These are phyloP conservation scores for Halteria grandinella DNA, from an alignment of 73 alveolate species.

Conservation along the genomic window DNA sequence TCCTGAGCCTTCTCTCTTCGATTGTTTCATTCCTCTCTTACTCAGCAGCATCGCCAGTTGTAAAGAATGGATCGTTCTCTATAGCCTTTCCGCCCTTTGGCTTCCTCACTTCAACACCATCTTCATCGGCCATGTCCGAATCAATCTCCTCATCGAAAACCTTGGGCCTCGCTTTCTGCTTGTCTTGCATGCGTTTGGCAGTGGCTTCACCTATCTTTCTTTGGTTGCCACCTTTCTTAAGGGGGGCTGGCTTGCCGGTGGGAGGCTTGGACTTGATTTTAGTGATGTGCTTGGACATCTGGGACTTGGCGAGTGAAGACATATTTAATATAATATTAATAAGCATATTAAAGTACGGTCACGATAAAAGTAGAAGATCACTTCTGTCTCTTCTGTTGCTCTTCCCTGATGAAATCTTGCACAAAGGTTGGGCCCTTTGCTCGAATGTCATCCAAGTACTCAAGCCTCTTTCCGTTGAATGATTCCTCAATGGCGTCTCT, in stretches of 20 bases:
- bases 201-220: slow-evolving; percentile 36
- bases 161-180: slow-evolving; percentile 11
- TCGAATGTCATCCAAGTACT: slow-evolving; percentile 53
- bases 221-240: not conserved
- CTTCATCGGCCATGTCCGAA: slow-evolving; percentile 7
- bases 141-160: slow-evolving; percentile 48
- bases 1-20: slow-evolving; percentile 38
- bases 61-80: slow-evolving; percentile 28
- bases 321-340: not conserved
- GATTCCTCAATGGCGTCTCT: slow-evolving; percentile 57
- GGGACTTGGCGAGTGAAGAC: slow-evolving; percentile 1
- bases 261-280: not conserved
- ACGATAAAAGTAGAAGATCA: no score
- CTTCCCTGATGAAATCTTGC: slow-evolving; percentile 44
- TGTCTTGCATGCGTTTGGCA: slow-evolving; percentile 11
- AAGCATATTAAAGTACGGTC: no score
- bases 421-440: slow-evolving; percentile 57
- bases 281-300: slow-evolving; percentile 1
- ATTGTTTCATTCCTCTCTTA: slow-evolving; percentile 11
- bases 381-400: slow-evolving; percentile 44
- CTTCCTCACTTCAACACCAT: not conserved
- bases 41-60: not conserved
- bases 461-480: slow-evolving; percentile 44
- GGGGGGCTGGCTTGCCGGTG: not conserved
- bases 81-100: not conserved